Evolutionary conservation across 2,329 filamentous ascomycete genomes (phyloP), one percentile per base, ranked within the genome.

Genomic region (Mycosphaerella sp.): DNA sequence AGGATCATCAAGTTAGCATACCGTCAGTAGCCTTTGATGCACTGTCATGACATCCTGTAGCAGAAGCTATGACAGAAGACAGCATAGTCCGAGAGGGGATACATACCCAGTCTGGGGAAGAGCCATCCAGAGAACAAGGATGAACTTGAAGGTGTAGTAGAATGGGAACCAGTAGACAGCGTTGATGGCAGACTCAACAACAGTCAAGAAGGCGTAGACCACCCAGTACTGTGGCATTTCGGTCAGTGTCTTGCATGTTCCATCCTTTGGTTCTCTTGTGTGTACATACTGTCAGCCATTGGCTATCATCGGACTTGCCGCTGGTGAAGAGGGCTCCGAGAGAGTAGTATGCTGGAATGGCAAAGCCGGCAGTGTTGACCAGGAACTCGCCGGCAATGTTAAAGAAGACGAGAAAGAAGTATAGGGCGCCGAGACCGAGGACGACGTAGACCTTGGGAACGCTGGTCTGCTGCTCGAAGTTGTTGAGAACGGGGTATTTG

Each of bases 121-220:
- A 64, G 91, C 84, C 76, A 98, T 89, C 93, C 93, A 98, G 71
- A 98, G 84, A 66, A 97, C 80, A 71, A 97, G 86, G 69, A 94
- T 78, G 70, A 98, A 96, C 82, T 98, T 98, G 86, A 98, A 97
- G 70, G 90, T 91, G 76, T 88, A 98, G 86, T 98, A 98, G 79
- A 98, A 98, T 69, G 93, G 73, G 78, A 94, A 89, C 87, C 87
- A 94, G 80, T 93, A 93, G 58, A 91, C 86, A 58, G 89, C 86
- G 73, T 80, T 89, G 66, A 94, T 74, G 56, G 86, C 79, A 71
- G 86, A 89, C 79, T 94, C 88, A 63, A 89, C 68, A 44, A 93
- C 86, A 56, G 85, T 89, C 73, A 93, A 82, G 73, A 87, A 85
- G 49, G 87, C 76, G 68, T 87, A 93, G 56, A 88, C 85, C 54